Evolutionary conservation across 441 rosid genomes (phyloP), one percentile per base, ranked within the genome.

Genomic region (Macaranga tanarius): DNA sequence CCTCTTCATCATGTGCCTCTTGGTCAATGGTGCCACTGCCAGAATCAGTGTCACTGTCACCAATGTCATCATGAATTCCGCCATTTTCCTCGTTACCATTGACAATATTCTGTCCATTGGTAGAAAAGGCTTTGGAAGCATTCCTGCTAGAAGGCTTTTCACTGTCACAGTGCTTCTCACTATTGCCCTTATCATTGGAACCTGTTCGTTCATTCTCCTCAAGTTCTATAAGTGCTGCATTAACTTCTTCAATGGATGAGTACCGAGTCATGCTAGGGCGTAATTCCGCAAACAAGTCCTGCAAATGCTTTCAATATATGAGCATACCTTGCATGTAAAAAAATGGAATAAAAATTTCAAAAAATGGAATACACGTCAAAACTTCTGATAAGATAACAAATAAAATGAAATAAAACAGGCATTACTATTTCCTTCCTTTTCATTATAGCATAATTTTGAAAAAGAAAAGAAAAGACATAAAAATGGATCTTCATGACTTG

Each of bases 201-300:
- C 85, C 83, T 73, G 77, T 80, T 55, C 80, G 88, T 51, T 93
- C 97, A 70, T 84, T 95, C 83, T 90, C 97, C 81, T 93, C 97
- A 15, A 86, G 92, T 78, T 90, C 95, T 67, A 85, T 19, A 31
- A 89, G 82, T 57, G 99, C 98, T 28, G 91, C 84, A 83, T 86
- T 89, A 68, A 87, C 96, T 81, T 96, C 98, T 76, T 96, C 98
- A 66, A 86, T 77, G 75, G 96, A 89, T 55, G 85, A 73, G 65
- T 86, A 86, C 65, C 97, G 92, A 56, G 75, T 92, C 91, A 92
- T 90, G 75, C 86, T 90, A 78, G 98, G 92, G 72, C 98, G 94
- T 70, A 96, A 79, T 20, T 88, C 97, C 0, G 91, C 97, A 84
- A 93, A 93, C 60, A 96, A 82, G 86, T 96, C 99, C 99, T 95